Evolutionary conservation across 2,329 filamentous ascomycete genomes (phyloP), one percentile per base, ranked within the genome.

Genomic region (Bipolaris zeicola): DNA sequence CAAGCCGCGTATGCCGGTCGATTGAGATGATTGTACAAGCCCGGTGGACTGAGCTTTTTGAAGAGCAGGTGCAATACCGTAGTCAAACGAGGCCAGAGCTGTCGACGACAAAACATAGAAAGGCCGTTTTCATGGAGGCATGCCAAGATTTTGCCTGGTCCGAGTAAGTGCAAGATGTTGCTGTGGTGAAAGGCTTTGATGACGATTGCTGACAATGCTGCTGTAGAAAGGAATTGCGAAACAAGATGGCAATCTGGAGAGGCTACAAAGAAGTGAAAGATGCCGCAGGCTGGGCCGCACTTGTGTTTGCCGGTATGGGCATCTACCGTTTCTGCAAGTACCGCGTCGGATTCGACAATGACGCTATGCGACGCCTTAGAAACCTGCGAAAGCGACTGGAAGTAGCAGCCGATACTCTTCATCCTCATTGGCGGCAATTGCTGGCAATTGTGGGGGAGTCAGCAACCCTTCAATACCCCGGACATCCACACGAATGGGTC

Each of bases 311-410:
- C 4, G 83, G 84, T 33, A 82, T 82, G 72, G 83, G 84, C 1
- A 79, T 86, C 13, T 86, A 86, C 67, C 78, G 83, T 78, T 86
- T 85, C 68, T 86, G 83, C 79, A 86, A 86, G 65, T 86, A 86
- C 65, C 79, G 83, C 41, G 80, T 81, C 0, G 81, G 80, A 4
- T 85, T 85, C 63, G 78, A 79, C 39, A 76, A 78, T 5, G 80
- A 82, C 14, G 79, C 82, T 3, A 81, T 84, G 70, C 74, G 78
- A 34, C 78, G 78, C 1, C 72, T 86, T 6, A 74, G 75, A 14
- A 74, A 73, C 31, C 65, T 84, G 7, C 70, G 76, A 38, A 77
- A 79, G 26, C 76, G 81, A 14, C 76, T 85, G n/a, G 81, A 84
- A 62, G 77, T 83, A 6, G 81, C 81, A 2, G 82, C 82, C 1